These are phyloP conservation scores for Macadamia integrifolia DNA, from an alignment of 164 flowering plant species.

Conservation along the genomic window DNA sequence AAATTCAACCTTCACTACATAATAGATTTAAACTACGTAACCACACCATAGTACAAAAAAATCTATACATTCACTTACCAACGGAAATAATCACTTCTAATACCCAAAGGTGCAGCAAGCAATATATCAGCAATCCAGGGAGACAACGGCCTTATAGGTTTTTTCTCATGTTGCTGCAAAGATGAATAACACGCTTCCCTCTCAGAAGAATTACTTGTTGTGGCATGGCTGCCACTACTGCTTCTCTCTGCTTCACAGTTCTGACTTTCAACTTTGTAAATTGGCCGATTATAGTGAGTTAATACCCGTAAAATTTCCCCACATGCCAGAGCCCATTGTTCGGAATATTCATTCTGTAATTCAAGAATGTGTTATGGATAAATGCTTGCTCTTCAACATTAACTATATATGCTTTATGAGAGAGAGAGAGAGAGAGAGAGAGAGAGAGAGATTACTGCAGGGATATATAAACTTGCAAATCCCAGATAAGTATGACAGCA, in stretches of 20 bases:
- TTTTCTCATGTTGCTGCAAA: slow-evolving; percentile 55
- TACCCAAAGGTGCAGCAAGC: slow-evolving; percentile 91
- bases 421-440: background rate
- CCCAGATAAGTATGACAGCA: no score
- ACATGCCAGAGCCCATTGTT: slow-evolving; percentile 82
- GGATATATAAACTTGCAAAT: no score
- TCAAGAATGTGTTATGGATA: background rate
- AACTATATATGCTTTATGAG: background rate
- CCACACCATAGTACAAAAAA: background rate
- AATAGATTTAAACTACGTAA: background rate
- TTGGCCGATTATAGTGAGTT: slow-evolving; percentile 75
- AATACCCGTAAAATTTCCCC: slow-evolving; percentile 67
- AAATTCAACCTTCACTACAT: no score
- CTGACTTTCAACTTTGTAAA: slow-evolving; percentile 45
- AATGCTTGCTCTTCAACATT: background rate
- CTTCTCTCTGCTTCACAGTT: slow-evolving; percentile 50
- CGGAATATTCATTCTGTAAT: slow-evolving; percentile 63
- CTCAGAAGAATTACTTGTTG: slow-evolving; percentile 48
- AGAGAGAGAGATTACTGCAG: background rate
- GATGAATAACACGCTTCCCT: slow-evolving; percentile 28
- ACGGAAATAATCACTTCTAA: slow-evolving; percentile 91
- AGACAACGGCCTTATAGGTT: slow-evolving; percentile 80
- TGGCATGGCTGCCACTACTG: slow-evolving; percentile 48
- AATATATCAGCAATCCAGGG: slow-evolving; percentile 96
- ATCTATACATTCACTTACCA: slow-evolving; percentile 43